Base-by-base conservation (phyloP, 139 green algal species). In the Nannochloris sp. region DNA sequence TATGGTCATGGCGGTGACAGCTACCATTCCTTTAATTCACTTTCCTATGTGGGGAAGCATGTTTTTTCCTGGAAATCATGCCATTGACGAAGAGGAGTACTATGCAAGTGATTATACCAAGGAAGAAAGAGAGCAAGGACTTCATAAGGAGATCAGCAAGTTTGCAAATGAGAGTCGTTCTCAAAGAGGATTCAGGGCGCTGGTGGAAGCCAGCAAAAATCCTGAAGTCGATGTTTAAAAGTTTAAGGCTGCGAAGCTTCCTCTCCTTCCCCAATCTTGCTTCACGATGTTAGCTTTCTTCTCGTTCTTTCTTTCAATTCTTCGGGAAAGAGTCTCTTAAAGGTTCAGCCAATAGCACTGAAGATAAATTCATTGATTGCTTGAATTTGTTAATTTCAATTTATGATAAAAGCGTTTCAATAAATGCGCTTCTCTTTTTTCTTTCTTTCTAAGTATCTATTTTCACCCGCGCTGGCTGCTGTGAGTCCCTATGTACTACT, bases 11-110 rank as follows among this genome's bases (percentile, higher is more conserved):
- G 72, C 37, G 10, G 67, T 94, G 0, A 89, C 90, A 0, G 27
- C 74, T 10, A 48, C 87, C 24, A 60, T 95, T 7, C 30, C 77
- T n/a, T 39, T 81, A 27, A 77, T 97, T 66, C 86, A 91, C 71
- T 97, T 96, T 79, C 92, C 92, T 54, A 89, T 89, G 89, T 96
- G 90, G 92, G 92, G 92, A 33, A 81, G 81, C 69, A 92, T 96
- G 81, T 81, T 97, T 53, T 81, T 68, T 8, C 59, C 45, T 12
- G 55, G 81, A 31, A 87, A 79, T 61, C 65, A 74, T 54, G 74
- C 71, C 10, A 57, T 74, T 37, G 87, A 76, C 6, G 92, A 97
- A 75, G 83, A 95, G 75, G 85, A 97, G 38, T 97, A 95, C 77
- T 95, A 95, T 73, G 57, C 46, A 19, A 39, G 38, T 15, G 81